A percentile compares a stretch with the other conserved stretches of the same genome.
These are phyloP conservation scores for Bidens hawaiensis DNA, from an alignment of 140 eudicot species.

Conservation along the genomic window DNA sequence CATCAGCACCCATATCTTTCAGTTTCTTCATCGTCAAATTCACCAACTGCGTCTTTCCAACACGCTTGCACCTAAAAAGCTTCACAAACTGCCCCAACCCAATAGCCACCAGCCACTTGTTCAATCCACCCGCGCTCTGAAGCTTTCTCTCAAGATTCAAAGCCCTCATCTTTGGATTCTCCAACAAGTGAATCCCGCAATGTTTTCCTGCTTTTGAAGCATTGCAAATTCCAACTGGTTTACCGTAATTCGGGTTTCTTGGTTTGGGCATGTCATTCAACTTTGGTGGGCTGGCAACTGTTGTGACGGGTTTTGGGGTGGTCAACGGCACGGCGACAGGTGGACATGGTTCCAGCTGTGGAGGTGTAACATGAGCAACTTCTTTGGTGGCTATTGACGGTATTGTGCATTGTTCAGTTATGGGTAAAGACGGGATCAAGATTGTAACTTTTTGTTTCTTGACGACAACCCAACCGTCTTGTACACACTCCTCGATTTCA, in stretches of 20 bases:
- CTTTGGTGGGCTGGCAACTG: conserved; percentile 31
- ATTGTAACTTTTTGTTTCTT: conserved; percentile 84
- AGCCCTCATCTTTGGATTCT: conserved; percentile 55
- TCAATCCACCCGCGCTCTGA: conserved; percentile 67
- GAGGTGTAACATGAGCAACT: conserved; percentile 21
- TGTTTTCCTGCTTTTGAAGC: conserved; percentile 29
- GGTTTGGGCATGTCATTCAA: conserved; percentile 6
- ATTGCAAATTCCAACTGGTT: conserved; percentile 15
- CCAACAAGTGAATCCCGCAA: conserved; percentile 24
- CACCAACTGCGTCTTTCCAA: conserved; percentile 65
- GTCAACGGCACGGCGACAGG: conserved; percentile 30
- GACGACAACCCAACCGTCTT: conserved; percentile 73
- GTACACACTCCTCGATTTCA: conserved; percentile 33
- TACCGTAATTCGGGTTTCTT: conserved; percentile 13
- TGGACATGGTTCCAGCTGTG: conserved; percentile 23
- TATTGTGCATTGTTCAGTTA: conserved; percentile 23
- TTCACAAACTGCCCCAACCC: conserved; percentile 76
- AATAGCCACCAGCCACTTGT: conserved; percentile 68
- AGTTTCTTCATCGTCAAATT: conserved; percentile 77
- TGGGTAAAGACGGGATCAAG: conserved; percentile 65
- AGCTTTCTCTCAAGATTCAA: conserved; percentile 75
- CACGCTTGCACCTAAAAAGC: conserved; percentile 41
- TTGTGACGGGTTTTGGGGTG: conserved; percentile 22
- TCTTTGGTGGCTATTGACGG: conserved; percentile 24
- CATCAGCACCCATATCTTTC: conserved; percentile 85